Evolutionary conservation across 371 early-diverging fungal species (phyloP).

Genomic region (Mucor plumbeus): DNA sequence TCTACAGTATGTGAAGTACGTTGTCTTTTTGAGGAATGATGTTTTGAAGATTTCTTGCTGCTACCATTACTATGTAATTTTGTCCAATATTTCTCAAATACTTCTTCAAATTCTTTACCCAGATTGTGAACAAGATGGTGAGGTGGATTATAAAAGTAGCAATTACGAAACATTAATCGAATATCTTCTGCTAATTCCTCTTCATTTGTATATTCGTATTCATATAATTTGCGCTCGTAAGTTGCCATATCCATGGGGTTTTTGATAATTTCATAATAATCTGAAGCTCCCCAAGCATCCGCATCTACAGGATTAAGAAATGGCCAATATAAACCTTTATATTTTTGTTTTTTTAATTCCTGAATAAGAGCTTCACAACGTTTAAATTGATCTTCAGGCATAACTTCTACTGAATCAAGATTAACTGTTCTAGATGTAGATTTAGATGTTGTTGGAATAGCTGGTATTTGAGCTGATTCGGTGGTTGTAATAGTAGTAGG

Average conservation of each 20-base stretch:
- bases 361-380: constrained; percentile 61
- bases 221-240: constrained; percentile 77
- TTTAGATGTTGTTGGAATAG: no score
- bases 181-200: constrained; percentile 65
- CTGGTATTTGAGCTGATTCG: background rate
- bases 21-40: constrained; percentile 6
- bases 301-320: constrained; percentile 93
- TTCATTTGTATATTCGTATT: constrained; percentile 44
- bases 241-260: constrained; percentile 98
- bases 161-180: constrained; percentile 81
- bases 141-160: constrained; percentile 90
- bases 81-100: constrained; percentile 73
- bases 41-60: constrained; percentile 18
- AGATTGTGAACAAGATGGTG: constrained; percentile 68
- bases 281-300: constrained; percentile 83
- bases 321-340: constrained; percentile 38
- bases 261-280: constrained; percentile 89
- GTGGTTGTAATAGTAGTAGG: no score
- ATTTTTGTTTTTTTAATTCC: constrained; percentile 42
- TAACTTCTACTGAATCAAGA: background rate
- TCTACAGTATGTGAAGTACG: constrained; percentile 14
- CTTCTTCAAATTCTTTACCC: constrained; percentile 60
- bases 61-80: constrained; percentile 33
- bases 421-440: background rate
- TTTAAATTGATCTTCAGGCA: constrained; percentile 67